These are phyloP conservation scores for Penicillium ochrochloron DNA, from an alignment of 495 filamentous ascomycete genomes.

Conservation along the genomic window DNA sequence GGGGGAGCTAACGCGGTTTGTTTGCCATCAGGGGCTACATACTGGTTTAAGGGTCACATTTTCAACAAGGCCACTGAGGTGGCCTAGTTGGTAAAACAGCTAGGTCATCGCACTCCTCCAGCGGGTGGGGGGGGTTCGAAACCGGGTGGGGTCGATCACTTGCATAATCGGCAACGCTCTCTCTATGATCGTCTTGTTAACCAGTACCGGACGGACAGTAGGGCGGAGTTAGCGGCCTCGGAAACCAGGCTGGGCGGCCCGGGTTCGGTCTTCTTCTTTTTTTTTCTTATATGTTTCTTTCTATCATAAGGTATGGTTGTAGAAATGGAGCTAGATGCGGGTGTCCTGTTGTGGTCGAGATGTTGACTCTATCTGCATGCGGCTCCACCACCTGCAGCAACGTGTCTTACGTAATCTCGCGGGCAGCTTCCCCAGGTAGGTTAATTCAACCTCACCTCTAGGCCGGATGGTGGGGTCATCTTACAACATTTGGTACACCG, in stretches of 20 bases:
- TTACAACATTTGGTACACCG: background rate
- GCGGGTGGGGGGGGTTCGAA: background rate
- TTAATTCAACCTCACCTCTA: slow-evolving; percentile 1
- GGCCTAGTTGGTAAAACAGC: background rate
- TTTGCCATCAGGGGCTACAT: background rate
- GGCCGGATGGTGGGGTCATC: background rate
- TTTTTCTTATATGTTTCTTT: background rate
- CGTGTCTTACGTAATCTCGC: background rate
- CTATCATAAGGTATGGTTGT: background rate
- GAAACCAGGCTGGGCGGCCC: background rate
- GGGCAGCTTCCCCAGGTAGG: background rate
- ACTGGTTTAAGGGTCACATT: background rate
- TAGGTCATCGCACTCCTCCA: background rate
- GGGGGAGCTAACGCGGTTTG: background rate
- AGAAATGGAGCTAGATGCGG: background rate
- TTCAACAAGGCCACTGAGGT: background rate
- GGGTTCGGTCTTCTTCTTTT: background rate
- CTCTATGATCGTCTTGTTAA: background rate
- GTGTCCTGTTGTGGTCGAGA: background rate
- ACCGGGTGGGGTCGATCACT: background rate
- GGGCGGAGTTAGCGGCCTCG: background rate
- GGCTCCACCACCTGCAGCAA: background rate
- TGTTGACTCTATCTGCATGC: background rate
- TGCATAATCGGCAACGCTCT: background rate
- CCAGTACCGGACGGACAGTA: background rate